Percentiles rank a stretch among this genome's conserved stretches.
phyloP scores from a whole-genome alignment of 1,284 basidiomycete species.

The Trametes sp. region DNA sequence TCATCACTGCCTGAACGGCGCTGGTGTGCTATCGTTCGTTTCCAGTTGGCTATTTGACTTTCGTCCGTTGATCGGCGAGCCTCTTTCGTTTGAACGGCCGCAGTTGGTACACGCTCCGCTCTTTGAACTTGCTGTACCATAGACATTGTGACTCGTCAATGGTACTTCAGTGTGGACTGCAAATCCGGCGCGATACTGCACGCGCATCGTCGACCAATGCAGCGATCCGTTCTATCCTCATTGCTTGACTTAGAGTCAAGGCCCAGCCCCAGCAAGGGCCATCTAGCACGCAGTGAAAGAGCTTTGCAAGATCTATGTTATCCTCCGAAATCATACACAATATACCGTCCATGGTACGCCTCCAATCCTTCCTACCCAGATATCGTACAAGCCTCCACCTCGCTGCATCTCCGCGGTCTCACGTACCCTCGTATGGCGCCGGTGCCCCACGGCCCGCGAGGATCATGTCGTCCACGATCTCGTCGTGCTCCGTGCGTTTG shows the following conservation, averaged over 20 bases:
- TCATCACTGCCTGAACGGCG: constrained; percentile 40
- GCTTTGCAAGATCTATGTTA: background rate
- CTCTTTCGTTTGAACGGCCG: too few relatives aligned
- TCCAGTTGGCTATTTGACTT: background rate
- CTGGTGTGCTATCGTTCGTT: background rate
- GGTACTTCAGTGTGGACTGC: background rate
- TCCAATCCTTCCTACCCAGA: background rate
- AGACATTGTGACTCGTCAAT: background rate
- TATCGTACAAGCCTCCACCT: constrained; percentile 1
- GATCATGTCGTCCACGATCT: constrained; percentile 71
- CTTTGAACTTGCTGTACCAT: background rate
- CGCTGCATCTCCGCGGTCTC: background rate
- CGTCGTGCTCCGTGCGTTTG: constrained; percentile 83
- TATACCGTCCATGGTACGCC: background rate
- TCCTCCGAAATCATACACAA: background rate
- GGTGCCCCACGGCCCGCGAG: constrained; percentile 57
- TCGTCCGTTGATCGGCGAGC: too few relatives aligned
- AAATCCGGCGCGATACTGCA: too few relatives aligned
- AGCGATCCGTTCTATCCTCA: too few relatives aligned
- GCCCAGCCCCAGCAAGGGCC: too few relatives aligned
- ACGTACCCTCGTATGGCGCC: constrained; percentile 27
- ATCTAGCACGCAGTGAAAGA: background rate
- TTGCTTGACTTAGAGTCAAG: too few relatives aligned
- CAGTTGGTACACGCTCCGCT: background rate
- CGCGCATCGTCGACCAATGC: too few relatives aligned